phyloP scores from a whole-genome alignment of 768 basidiomycete species.

The Termitomyces heimii region DNA sequence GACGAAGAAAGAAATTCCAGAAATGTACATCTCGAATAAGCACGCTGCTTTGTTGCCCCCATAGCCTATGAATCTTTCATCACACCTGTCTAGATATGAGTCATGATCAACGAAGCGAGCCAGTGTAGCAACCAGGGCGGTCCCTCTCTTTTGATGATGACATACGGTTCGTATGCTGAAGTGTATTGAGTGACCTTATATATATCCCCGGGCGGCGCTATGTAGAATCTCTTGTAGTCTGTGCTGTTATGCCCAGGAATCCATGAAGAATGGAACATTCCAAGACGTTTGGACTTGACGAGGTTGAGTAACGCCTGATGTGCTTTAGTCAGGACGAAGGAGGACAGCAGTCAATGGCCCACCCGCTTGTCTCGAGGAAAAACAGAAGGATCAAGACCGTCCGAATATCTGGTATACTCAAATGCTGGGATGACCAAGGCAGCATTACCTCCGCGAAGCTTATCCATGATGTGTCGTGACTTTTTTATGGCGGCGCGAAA shows the following conservation, averaged over 20 bases:
- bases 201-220: slow-evolving; percentile 54
- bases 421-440: slow-evolving; percentile 86
- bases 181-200: slow-evolving; percentile 78
- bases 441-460: slow-evolving; percentile 51
- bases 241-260: slow-evolving; percentile 75
- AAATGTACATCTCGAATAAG: slow-evolving; percentile 85
- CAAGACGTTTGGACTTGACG: slow-evolving; percentile 48
- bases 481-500: slow-evolving; percentile 55
- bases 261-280: slow-evolving; percentile 79
- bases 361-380: slow-evolving; percentile 75
- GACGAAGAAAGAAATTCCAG: slow-evolving; percentile 80
- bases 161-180: slow-evolving; percentile 83
- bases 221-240: slow-evolving; percentile 66
- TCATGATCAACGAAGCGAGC: neutral
- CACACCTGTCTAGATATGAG: slow-evolving; percentile 55
- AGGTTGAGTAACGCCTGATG: slow-evolving; percentile 50
- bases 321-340: neutral
- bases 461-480: slow-evolving; percentile 32
- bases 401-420: slow-evolving; percentile 63
- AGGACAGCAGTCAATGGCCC: slow-evolving; percentile 10
- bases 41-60: slow-evolving; percentile 93
- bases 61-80: slow-evolving; percentile 87
- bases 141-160: slow-evolving; percentile 72
- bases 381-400: slow-evolving; percentile 48
- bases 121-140: slow-evolving; percentile 56